A percentile compares a stretch with the other conserved stretches of the same genome.
These are phyloP conservation scores for Hymenoscyphus scutula DNA, from an alignment of 2,329 filamentous ascomycete species.

Conservation along the genomic window DNA sequence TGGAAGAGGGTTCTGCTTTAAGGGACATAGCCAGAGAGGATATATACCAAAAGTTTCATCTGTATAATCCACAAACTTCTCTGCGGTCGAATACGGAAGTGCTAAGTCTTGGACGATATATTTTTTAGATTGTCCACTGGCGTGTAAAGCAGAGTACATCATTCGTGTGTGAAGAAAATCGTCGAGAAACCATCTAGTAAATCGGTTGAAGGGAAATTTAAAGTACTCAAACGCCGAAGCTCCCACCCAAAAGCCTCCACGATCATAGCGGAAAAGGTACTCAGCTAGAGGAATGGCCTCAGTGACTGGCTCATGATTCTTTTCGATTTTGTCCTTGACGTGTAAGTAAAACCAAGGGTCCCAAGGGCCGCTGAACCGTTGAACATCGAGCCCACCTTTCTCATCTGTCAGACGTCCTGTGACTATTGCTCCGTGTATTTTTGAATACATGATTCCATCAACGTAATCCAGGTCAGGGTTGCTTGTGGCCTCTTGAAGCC, in stretches of 20 bases:
- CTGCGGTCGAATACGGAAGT: conserved; percentile 50
- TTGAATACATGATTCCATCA: conserved; percentile 55
- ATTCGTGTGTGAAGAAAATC: conserved; percentile 59
- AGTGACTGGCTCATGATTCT: conserved; percentile 20
- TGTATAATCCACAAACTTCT: conserved; percentile 53
- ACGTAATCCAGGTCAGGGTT: conserved; percentile 52
- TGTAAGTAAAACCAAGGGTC: conserved; percentile 69
- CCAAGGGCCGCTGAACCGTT: conserved; percentile 48
- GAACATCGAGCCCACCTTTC: conserved; percentile 27
- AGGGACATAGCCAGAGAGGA: conserved; percentile 59
- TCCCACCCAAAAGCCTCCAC: conserved; percentile 64
- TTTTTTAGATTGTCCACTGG: conserved; percentile 51
- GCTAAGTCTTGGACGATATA: conserved; percentile 64
- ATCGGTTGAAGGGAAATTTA: conserved; percentile 55
- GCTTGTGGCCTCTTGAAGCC: conserved; percentile 38
- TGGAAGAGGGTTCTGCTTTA: conserved; percentile 37
- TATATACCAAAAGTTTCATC: conserved; percentile 47
- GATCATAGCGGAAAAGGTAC: conserved; percentile 60
- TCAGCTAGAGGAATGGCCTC: conserved; percentile 47
- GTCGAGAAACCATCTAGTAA: conserved; percentile 58
- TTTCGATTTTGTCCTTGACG: conserved; percentile 42
- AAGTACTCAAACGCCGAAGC: conserved; percentile 57
- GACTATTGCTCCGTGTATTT: conserved; percentile 50
- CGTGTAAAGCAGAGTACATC: conserved; percentile 62
- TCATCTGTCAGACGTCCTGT: conserved; percentile 49